These are phyloP conservation scores for Monilinia vaccinii-corymbosi DNA, from an alignment of 2,329 filamentous ascomycete genomes.

Conservation along the genomic window DNA sequence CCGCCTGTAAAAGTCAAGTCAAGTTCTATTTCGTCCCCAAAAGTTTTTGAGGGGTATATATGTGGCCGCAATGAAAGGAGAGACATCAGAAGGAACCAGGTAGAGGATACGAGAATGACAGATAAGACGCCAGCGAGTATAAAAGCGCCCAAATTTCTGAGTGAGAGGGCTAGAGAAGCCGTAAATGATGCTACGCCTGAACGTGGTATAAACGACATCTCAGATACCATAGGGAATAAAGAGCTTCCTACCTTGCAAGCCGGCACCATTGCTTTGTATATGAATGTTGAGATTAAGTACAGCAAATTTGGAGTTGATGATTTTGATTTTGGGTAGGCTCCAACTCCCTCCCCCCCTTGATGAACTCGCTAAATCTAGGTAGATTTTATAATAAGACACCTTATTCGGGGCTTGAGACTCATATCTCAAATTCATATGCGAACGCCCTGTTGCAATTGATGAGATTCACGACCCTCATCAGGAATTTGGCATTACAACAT, in stretches of 20 bases:
- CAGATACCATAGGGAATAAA: slow-evolving; percentile 56
- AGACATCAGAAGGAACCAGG: slow-evolving; percentile 66
- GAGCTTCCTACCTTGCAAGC: slow-evolving; percentile 67
- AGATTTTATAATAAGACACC: slow-evolving; percentile 91
- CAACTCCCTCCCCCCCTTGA: slow-evolving; percentile 3
- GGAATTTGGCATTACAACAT: slow-evolving; percentile 83
- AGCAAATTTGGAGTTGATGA: slow-evolving; percentile 99
- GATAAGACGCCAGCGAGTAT: slow-evolving; percentile 52
- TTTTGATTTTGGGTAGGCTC: slow-evolving; percentile 80
- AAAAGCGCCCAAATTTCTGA: slow-evolving; percentile 82
- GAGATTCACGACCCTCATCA: slow-evolving; percentile 78
- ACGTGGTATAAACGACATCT: slow-evolving; percentile 42
- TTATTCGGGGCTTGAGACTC: slow-evolving; percentile 88
- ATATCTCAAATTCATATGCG: slow-evolving; percentile 94
- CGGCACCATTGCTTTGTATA: slow-evolving; percentile 82
- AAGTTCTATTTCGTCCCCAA: slow-evolving; percentile 58
- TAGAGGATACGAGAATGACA: slow-evolving; percentile 62
- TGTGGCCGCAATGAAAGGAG: slow-evolving; percentile 68
- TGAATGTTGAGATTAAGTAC: slow-evolving; percentile 95
- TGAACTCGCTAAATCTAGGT: slow-evolving; percentile 14
- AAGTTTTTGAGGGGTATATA: slow-evolving; percentile 63
- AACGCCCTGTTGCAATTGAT: slow-evolving; percentile 87
- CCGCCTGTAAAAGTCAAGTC: slow-evolving; percentile 68
- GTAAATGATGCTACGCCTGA: slow-evolving; percentile 37
- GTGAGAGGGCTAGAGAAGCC: slow-evolving; percentile 75